Percentiles rank a stretch among this genome's conserved stretches.
These are phyloP conservation scores for Penstemon barbatus DNA, from an alignment of 257 asterid genomes.

Conservation along the genomic window DNA sequence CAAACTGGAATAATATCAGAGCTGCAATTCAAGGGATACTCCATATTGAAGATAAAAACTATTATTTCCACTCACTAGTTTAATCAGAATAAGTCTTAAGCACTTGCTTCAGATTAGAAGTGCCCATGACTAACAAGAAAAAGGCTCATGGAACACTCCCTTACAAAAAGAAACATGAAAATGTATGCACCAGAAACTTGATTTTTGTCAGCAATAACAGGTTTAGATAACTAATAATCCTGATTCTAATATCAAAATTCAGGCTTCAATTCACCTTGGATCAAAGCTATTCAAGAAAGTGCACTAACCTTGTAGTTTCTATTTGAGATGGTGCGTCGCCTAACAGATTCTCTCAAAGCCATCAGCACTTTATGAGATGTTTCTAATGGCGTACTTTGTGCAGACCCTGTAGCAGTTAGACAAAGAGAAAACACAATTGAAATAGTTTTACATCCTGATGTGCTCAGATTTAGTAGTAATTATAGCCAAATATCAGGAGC, in stretches of 20 bases:
- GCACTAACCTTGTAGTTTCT: constrained; percentile 55
- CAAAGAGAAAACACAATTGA: constrained; percentile 5
- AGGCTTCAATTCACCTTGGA: neutral
- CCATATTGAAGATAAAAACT: neutral
- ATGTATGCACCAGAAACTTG: neutral
- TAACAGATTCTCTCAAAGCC: constrained; percentile 74
- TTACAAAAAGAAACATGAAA: neutral
- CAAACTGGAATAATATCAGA: neutral
- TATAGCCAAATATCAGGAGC: neutral
- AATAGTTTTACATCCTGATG: neutral
- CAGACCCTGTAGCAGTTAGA: constrained; percentile 36
- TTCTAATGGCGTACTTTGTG: constrained; percentile 27
- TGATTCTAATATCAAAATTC: neutral
- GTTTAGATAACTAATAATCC: neutral
- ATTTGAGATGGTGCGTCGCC: constrained; percentile 59
- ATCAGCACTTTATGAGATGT: constrained; percentile 62
- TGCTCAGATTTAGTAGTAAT: neutral
- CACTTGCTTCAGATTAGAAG: neutral
- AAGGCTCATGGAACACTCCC: neutral
- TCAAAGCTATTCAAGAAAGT: constrained; percentile 11
- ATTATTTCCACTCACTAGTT: neutral
- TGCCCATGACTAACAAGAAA: neutral
- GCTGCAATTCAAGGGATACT: neutral
- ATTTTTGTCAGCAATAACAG: constrained; percentile 5
- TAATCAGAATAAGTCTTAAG: neutral